Percentiles rank a stretch among this genome's conserved stretches.
These are phyloP conservation scores for Cladobotryum protrusum DNA, from an alignment of 2,329 filamentous ascomycete genomes.

Conservation along the genomic window DNA sequence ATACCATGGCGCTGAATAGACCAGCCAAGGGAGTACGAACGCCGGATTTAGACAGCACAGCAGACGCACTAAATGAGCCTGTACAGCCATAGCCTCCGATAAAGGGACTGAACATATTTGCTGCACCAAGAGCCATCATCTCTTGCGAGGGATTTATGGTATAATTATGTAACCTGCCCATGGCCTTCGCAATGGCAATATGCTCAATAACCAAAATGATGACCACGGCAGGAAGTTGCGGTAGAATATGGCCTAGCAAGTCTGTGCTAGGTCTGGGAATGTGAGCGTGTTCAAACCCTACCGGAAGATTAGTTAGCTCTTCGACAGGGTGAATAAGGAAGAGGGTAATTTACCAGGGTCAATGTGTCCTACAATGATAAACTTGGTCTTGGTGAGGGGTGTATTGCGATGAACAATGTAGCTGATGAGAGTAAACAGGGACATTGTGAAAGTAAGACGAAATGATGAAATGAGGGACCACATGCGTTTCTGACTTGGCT, in stretches of 20 bases:
- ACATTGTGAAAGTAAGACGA: constrained; percentile 67
- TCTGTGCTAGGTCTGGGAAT: constrained; percentile 50
- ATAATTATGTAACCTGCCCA: constrained; percentile 74
- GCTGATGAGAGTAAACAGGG: constrained; percentile 70
- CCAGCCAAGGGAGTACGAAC: constrained; percentile 74
- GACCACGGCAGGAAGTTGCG: constrained; percentile 62
- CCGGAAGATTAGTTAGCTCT: neutral
- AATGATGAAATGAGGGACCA: constrained; percentile 73
- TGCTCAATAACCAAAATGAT: constrained; percentile 78
- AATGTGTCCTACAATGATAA: constrained; percentile 60
- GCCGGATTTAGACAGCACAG: constrained; percentile 79
- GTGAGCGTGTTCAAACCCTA: constrained; percentile 58
- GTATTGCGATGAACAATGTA: constrained; percentile 57
- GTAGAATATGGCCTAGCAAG: constrained; percentile 52
- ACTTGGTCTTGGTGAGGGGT: constrained; percentile 40
- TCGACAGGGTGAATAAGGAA: neutral
- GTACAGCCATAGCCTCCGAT: constrained; percentile 49
- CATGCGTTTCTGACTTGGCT: constrained; percentile 54
- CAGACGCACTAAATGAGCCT: constrained; percentile 57
- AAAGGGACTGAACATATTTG: constrained; percentile 70
- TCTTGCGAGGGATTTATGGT: constrained; percentile 74
- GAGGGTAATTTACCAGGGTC: constrained; percentile 45
- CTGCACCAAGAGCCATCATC: constrained; percentile 69
- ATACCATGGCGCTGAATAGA: constrained; percentile 68
- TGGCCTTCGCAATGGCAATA: constrained; percentile 78